phyloP scores from a whole-genome alignment of 2,329 filamentous ascomycete species.

The Lecanicillium sp. region DNA sequence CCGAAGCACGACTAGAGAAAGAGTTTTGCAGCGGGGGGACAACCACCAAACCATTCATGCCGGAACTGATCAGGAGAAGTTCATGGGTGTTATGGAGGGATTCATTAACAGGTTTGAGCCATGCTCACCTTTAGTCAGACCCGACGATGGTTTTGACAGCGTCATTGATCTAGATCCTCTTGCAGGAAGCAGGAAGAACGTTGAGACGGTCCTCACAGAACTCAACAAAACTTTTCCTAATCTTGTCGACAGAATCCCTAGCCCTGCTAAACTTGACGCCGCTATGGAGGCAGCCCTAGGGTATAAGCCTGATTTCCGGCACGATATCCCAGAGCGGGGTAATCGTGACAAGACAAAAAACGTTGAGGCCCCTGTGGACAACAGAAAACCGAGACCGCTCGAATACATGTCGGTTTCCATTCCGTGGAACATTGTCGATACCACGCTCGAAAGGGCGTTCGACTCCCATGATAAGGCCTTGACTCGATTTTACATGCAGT shows the following conservation, averaged over 20 bases:
- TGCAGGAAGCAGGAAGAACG: conserved; percentile 70
- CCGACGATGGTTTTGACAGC: conserved; percentile 75
- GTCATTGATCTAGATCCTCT: conserved; percentile 78
- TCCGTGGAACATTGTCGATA: conserved; percentile 30
- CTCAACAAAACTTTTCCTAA: conserved; percentile 72
- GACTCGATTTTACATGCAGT: conserved; percentile 59
- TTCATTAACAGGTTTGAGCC: conserved; percentile 84
- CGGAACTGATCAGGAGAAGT: conserved; percentile 62
- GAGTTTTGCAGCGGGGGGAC: conserved; percentile 79
- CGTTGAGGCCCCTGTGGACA: conserved; percentile 17
- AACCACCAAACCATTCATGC: conserved; percentile 98
- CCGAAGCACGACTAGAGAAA: conserved; percentile 62
- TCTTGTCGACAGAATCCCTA: conserved; percentile 64
- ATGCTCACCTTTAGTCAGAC: conserved; percentile 54
- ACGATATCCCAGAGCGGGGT: conserved; percentile 57
- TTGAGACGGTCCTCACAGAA: conserved; percentile 67
- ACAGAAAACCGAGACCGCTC: conserved; percentile 36
- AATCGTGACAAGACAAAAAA: conserved; percentile 28
- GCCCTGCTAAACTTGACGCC: conserved; percentile 63
- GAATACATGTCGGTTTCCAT: conserved; percentile 51
- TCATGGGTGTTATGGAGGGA: conserved; percentile 87
- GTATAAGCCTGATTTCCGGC: conserved; percentile 69
- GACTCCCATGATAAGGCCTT: conserved; percentile 35
- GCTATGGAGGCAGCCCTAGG: conserved; percentile 69
- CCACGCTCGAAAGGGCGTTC: conserved; percentile 65